Evolutionary conservation across 306 rosid genomes (phyloP), one percentile per base, ranked within the genome.

Genomic region (Fragaria ananassa): DNA sequence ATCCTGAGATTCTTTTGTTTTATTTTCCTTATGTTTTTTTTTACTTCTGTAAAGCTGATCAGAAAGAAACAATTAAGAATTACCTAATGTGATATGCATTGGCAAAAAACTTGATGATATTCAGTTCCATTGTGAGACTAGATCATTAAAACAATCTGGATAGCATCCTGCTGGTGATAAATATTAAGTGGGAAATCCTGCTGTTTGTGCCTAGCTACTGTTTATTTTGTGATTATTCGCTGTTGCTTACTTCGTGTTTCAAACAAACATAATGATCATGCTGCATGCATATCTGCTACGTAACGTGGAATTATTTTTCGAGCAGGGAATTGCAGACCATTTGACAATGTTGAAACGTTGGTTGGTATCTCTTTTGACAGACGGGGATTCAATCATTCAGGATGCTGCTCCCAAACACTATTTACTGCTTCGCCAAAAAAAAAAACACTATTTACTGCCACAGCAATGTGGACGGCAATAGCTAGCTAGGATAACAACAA

Each of bases 401-500:
- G 61, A 78, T 68, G 68, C 61, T 46, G 78, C 62, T 25, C 35
- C 15, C 68, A 25, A 39, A 56, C 12, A 44, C 76, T 71, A 39
- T 37, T 39, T 27, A 54, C 66, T 50, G 53, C 18, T n/a, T n/a
- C n/a, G n/a, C n/a, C n/a, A n/a, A n/a, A n/a, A n/a, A n/a, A n/a
- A n/a, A n/a, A 25, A 39, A 56, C 12, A 44, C 76, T 71, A 39
- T 37, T 39, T 27, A 54, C 66, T 50, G 53, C 18, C 23, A 25
- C 0, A 68, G 58, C 39, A 46, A 53, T 67, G 23, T 51, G 70
- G 6, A 34, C 23, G 68, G 50, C 49, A 37, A 53, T 39, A 79
- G 78, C 61, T 77, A 70, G 74, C 56, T 77, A 70, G 76, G 74
- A 83, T 80, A 53, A 81, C 44, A 65, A 64, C 72, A 67, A 79